These are phyloP conservation scores for Choricystis sp. DNA, from an alignment of 139 green algal species.

Conservation along the genomic window DNA sequence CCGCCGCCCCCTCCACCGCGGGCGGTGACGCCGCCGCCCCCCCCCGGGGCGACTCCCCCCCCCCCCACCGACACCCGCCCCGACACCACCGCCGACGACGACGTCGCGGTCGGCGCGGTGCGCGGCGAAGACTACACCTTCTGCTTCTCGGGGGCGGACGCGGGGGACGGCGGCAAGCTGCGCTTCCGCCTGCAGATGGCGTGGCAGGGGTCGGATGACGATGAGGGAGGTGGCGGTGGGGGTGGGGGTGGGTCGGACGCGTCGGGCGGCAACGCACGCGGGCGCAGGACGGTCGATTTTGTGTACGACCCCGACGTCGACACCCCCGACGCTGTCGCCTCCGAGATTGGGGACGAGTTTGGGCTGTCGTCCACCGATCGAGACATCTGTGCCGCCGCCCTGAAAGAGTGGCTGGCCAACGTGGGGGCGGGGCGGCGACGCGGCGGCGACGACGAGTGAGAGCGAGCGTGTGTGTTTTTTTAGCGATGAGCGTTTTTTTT, in stretches of 20 bases:
- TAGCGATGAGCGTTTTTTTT: not conserved
- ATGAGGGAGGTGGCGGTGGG: constrained; percentile 18
- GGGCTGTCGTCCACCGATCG: constrained; percentile 66
- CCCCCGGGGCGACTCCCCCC: not conserved
- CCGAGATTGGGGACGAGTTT: constrained; percentile 86
- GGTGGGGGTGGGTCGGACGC: not conserved
- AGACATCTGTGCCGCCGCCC: constrained; percentile 73
- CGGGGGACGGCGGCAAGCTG: constrained; percentile 68
- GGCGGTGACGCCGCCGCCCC: constrained; percentile 2
- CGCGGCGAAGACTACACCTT: constrained; percentile 82
- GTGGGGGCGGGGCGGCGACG: constrained; percentile 18
- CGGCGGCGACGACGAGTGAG: not conserved
- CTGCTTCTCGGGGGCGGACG: constrained; percentile 56
- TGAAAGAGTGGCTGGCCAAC: constrained; percentile 74
- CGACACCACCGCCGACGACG: not conserved
- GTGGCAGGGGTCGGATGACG: constrained; percentile 13
- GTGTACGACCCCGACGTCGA: constrained; percentile 78
- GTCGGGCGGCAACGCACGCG: not conserved
- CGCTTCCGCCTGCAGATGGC: constrained; percentile 70
- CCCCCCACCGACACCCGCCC: not conserved
- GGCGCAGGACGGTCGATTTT: constrained; percentile 83
- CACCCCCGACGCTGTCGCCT: constrained; percentile 75
- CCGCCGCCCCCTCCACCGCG: not conserved
- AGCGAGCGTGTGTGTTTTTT: not conserved
- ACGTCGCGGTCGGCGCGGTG: constrained; percentile 52